A percentile compares a stretch with the other conserved stretches of the same genome.
Conservation (phyloP, 345 rosid species). For the Cardamine occulta region DNA sequence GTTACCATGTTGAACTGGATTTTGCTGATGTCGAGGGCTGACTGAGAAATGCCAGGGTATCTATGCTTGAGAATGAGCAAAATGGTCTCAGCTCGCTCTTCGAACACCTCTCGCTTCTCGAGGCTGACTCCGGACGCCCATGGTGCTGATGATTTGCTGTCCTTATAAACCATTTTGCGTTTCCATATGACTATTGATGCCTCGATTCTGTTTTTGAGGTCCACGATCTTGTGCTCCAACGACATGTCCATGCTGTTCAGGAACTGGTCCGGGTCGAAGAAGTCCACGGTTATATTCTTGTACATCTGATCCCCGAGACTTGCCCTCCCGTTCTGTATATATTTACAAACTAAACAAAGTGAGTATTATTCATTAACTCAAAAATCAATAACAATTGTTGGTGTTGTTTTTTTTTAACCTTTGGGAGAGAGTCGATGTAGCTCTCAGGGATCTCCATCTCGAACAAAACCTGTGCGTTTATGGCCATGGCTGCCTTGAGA, state of each 20-base stretch:
- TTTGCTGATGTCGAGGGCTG: slow-evolving; percentile 85
- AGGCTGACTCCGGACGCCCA: slow-evolving; percentile 87
- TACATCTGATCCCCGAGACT: slow-evolving; percentile 91
- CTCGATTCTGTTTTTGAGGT: slow-evolving; percentile 92
- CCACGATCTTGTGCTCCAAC: slow-evolving; percentile 88
- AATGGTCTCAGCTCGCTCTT: slow-evolving; percentile 89
- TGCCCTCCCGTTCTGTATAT: slow-evolving; percentile 76
- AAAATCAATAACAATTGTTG: not conserved
- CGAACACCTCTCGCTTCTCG: slow-evolving; percentile 92
- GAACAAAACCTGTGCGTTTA: slow-evolving; percentile 82
- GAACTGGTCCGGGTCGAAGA: slow-evolving; percentile 84
- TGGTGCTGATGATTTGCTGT: slow-evolving; percentile 57
- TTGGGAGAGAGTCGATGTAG: slow-evolving; percentile 91
- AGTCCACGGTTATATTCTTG: slow-evolving; percentile 77
- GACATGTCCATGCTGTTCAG: slow-evolving; percentile 78
- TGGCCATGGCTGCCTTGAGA: slow-evolving; percentile 97
- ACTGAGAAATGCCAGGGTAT: slow-evolving; percentile 88
- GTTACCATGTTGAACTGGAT: slow-evolving; percentile 61
- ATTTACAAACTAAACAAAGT: too few relatives aligned
- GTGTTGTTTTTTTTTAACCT: slow-evolving; percentile 51
- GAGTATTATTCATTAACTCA: not conserved
- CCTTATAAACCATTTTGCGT: slow-evolving; percentile 89
- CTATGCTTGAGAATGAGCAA: slow-evolving; percentile 74
- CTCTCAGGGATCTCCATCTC: slow-evolving; percentile 93
- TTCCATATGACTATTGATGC: slow-evolving; percentile 95